Conservation (phyloP, 225 moss, liverwort and hornwort genomes). For the Marchantia polymorpha region DNA sequence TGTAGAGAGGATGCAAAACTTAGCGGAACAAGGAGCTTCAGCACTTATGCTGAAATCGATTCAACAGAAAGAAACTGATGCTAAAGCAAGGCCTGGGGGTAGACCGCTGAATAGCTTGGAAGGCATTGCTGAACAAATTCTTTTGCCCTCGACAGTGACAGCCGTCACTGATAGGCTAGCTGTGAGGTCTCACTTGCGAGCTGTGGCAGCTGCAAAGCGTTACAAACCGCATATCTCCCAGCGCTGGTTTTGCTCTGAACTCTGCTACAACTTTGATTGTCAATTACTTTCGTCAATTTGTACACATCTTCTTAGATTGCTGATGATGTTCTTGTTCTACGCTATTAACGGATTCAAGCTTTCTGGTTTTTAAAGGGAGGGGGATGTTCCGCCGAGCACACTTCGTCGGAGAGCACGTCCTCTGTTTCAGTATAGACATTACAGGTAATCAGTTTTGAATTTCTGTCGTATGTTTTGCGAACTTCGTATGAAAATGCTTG, state of each 20-base stretch:
- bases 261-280: not conserved
- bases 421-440: slow-evolving; percentile 94
- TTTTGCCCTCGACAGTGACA: slow-evolving; percentile 77
- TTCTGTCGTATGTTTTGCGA: not conserved
- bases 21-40: slow-evolving; percentile 94
- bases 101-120: slow-evolving; percentile 42
- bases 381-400: slow-evolving; percentile 74
- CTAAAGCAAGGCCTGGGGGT: slow-evolving; percentile 60
- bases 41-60: slow-evolving; percentile 75
- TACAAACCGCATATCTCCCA: slow-evolving; percentile 65
- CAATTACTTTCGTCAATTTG: not conserved
- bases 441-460: slow-evolving; percentile 52
- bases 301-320: not conserved
- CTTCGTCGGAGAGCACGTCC: slow-evolving; percentile 83
- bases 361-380: slow-evolving; percentile 58
- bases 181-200: slow-evolving; percentile 86
- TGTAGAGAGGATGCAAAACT: slow-evolving; percentile 87
- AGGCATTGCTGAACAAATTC: slow-evolving; percentile 70
- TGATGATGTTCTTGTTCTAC: not conserved
- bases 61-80: slow-evolving; percentile 63
- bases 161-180: slow-evolving; percentile 72
- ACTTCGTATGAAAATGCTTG: too few species aligned
- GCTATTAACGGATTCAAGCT: not conserved
- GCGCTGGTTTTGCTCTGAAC: slow-evolving; percentile 54
- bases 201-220: slow-evolving; percentile 94